phyloP scores from a whole-genome alignment of 2,329 filamentous ascomycete species.

The Huntiella abstrusa region DNA sequence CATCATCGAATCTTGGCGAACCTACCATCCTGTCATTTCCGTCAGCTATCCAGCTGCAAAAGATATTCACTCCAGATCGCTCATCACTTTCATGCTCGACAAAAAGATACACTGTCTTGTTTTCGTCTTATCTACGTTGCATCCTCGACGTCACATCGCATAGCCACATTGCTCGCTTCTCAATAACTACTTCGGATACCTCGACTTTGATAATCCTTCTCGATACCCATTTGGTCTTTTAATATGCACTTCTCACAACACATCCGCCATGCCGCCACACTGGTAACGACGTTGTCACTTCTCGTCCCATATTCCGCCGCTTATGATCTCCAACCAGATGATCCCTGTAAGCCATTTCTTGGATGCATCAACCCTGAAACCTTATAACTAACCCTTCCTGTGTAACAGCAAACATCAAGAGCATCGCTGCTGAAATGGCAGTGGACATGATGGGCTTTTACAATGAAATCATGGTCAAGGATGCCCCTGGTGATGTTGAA shows the following conservation, averaged over 20 bases:
- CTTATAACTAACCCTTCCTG: slow-evolving; percentile 1
- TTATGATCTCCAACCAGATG: slow-evolving; percentile 21
- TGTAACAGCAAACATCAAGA: slow-evolving; percentile 28
- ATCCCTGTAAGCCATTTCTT: slow-evolving; percentile 5
- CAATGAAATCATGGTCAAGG: slow-evolving; percentile 11
- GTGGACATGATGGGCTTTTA: slow-evolving; percentile 28
- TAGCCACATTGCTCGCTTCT: too few species aligned
- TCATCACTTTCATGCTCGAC: too few species aligned
- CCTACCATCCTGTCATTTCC: too few species aligned
- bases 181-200: too few species aligned
- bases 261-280: slow-evolving; percentile 1
- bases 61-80: too few species aligned
- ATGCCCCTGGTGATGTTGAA: slow-evolving; percentile 17
- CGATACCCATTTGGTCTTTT: too few species aligned
- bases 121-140: too few species aligned
- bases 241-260: background rate
- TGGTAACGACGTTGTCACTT: background rate
- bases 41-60: too few species aligned
- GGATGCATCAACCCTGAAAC: background rate
- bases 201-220: too few species aligned
- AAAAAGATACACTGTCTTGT: too few species aligned
- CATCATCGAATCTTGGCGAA: too few species aligned
- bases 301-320: slow-evolving; percentile 15
- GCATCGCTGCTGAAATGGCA: slow-evolving; percentile 30
- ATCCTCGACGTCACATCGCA: too few species aligned